A percentile compares a stretch with the other conserved stretches of the same genome.
phyloP scores from a whole-genome alignment of 345 rosid genomes.

The Draba incana region DNA sequence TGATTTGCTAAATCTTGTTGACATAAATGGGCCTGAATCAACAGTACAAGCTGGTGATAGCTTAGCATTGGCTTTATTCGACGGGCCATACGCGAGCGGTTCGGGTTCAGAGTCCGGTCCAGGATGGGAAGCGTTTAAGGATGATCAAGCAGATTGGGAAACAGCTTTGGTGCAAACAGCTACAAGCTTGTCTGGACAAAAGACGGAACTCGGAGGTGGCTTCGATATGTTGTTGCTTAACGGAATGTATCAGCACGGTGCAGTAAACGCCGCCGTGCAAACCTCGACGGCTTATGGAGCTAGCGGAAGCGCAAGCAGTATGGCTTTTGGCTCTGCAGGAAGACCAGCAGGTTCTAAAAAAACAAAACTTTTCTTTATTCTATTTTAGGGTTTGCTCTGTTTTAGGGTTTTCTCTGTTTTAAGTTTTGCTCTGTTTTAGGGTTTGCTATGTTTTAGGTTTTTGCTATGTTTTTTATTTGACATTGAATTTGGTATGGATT shows the following conservation, averaged over 20 bases:
- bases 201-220: slow-evolving; percentile 44
- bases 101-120: slow-evolving; percentile 35
- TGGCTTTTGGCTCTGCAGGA: slow-evolving; percentile 60
- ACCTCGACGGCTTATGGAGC: slow-evolving; percentile 40
- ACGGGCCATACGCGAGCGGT: slow-evolving; percentile 41
- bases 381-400: background rate
- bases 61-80: slow-evolving; percentile 68
- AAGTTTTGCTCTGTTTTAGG: background rate
- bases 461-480: slow-evolving; percentile 8
- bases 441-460: slow-evolving; percentile 9
- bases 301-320: slow-evolving; percentile 67
- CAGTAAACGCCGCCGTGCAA: slow-evolving; percentile 32
- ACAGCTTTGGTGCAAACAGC: slow-evolving; percentile 70
- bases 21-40: slow-evolving; percentile 36
- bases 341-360: slow-evolving; percentile 48
- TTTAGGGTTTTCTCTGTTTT: background rate
- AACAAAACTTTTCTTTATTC: background rate
- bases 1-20: slow-evolving; percentile 64
- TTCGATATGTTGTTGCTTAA: slow-evolving; percentile 47
- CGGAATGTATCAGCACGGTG: slow-evolving; percentile 48
- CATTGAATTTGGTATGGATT: background rate
- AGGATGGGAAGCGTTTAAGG: slow-evolving; percentile 70
- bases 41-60: slow-evolving; percentile 50
- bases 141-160: slow-evolving; percentile 72
- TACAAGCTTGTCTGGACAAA: slow-evolving; percentile 50